phyloP scores from a whole-genome alignment of 2,329 filamentous ascomycete genomes.

The Teratosphaeria zuluensis region DNA sequence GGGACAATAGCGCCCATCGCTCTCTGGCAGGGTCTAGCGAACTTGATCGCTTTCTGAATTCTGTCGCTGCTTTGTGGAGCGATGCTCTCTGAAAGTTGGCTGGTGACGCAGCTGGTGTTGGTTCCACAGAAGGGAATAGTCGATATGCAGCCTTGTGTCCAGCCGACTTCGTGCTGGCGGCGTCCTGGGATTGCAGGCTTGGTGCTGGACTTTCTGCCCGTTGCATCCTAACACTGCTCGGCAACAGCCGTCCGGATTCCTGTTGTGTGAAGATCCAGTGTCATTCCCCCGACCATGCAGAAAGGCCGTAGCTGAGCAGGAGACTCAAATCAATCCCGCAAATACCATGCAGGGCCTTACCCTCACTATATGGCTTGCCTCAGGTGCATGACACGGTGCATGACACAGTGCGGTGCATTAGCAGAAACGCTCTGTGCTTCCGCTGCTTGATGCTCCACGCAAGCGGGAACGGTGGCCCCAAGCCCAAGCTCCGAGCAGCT shows the following conservation, averaged over 20 bases:
- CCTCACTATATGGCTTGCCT: constrained; percentile 1
- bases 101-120: constrained; percentile 17
- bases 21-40: constrained; percentile 11
- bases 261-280: background rate
- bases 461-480: background rate
- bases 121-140: constrained; percentile 19
- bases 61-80: constrained; percentile 9
- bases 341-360: background rate
- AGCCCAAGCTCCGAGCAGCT: background rate
- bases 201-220: background rate
- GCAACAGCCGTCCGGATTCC: background rate
- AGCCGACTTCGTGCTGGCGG: background rate
- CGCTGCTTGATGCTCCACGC: background rate
- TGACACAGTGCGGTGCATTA: background rate
- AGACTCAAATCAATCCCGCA: background rate
- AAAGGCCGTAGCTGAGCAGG: background rate
- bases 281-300: background rate
- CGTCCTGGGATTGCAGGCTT: background rate
- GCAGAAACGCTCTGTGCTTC: constrained; percentile 4
- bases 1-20: background rate
- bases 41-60: constrained; percentile 13
- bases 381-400: constrained; percentile 1
- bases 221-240: background rate
- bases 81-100: constrained; percentile 10
- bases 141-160: constrained; percentile 11